These are phyloP conservation scores for Fragosphaeria purpurea DNA, from an alignment of 2,329 filamentous ascomycete genomes.

Conservation along the genomic window DNA sequence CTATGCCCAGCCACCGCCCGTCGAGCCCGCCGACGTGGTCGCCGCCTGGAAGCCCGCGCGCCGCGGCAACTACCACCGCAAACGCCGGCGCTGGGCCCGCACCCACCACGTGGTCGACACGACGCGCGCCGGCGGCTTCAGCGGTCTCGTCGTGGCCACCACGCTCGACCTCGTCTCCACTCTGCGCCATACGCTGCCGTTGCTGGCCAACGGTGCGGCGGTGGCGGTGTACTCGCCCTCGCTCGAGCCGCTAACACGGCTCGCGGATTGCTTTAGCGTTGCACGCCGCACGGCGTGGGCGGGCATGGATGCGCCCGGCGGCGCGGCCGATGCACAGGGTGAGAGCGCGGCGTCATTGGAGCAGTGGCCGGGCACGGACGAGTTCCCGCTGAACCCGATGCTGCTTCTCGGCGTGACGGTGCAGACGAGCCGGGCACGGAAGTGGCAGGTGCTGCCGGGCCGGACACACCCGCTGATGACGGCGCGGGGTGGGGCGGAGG, in stretches of 20 bases:
- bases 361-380: slow-evolving; percentile 50
- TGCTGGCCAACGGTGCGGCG: slow-evolving; percentile 73
- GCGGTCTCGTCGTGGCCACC: slow-evolving; percentile 72
- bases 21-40: slow-evolving; percentile 50
- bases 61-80: slow-evolving; percentile 77
- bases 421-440: slow-evolving; percentile 67
- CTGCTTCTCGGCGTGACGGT: slow-evolving; percentile 68
- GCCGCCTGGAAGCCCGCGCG: slow-evolving; percentile 69
- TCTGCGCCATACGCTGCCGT: slow-evolving; percentile 63
- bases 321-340: slow-evolving; percentile 28
- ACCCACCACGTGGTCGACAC: slow-evolving; percentile 63
- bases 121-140: slow-evolving; percentile 65
- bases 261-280: slow-evolving; percentile 79
- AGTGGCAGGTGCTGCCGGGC: slow-evolving; percentile 86
- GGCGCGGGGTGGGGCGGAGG: slow-evolving; percentile 74
- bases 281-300: slow-evolving; percentile 65
- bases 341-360: slow-evolving; percentile 40
- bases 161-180: slow-evolving; percentile 73
- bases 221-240: slow-evolving; percentile 78
- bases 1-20: slow-evolving; percentile 56
- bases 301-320: slow-evolving; percentile 34
- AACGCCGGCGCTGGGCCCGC: slow-evolving; percentile 71
- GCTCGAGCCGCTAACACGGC: slow-evolving; percentile 64
- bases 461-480: slow-evolving; percentile 95
- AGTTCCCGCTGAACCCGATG: slow-evolving; percentile 83